Conservation (phyloP, 257 asterid genomes). For the Haberlea rhodopensis region DNA sequence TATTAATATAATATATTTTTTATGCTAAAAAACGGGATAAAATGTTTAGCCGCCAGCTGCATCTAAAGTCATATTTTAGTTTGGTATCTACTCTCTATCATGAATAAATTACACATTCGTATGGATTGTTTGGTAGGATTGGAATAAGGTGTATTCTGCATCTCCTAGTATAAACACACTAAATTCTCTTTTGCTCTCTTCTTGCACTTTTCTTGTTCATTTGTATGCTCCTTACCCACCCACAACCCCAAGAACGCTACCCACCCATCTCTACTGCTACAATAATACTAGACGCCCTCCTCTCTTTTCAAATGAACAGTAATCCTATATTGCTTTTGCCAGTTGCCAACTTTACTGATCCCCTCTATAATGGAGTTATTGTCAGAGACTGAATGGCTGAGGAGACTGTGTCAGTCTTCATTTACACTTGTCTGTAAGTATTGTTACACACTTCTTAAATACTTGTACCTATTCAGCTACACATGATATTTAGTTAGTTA, state of each 20-base stretch:
- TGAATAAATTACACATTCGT: slow-evolving; percentile 5
- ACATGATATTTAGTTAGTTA: too few species aligned
- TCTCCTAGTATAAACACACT: slow-evolving; percentile 28
- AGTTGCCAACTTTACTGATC: too few species aligned
- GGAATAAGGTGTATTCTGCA: slow-evolving; percentile 11
- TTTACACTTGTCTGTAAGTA: slow-evolving; percentile 55
- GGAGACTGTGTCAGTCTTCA: slow-evolving; percentile 45
- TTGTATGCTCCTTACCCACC: slow-evolving; percentile 23
- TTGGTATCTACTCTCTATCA: slow-evolving; percentile 2
- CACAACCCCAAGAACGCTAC: slow-evolving; percentile 21
- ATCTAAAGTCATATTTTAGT: too few species aligned
- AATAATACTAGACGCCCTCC: too few species aligned
- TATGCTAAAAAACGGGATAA: too few species aligned
- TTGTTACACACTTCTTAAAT: slow-evolving; percentile 3
- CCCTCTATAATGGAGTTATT: slow-evolving; percentile 48
- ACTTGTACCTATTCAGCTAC: too few species aligned
- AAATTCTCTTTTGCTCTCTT: slow-evolving; percentile 19
- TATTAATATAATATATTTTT: too few species aligned
- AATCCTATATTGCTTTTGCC: slow-evolving; percentile 34
- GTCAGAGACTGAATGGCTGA: slow-evolving; percentile 89
- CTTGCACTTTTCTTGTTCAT: slow-evolving; percentile 28
- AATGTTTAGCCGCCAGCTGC: too few species aligned
- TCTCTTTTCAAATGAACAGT: slow-evolving; percentile 21
- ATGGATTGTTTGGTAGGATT: slow-evolving; percentile 1
- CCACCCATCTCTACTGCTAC: slow-evolving; percentile 26